phyloP scores from a whole-genome alignment of 345 rosid genomes.

The Gossypium ekmanianum region DNA sequence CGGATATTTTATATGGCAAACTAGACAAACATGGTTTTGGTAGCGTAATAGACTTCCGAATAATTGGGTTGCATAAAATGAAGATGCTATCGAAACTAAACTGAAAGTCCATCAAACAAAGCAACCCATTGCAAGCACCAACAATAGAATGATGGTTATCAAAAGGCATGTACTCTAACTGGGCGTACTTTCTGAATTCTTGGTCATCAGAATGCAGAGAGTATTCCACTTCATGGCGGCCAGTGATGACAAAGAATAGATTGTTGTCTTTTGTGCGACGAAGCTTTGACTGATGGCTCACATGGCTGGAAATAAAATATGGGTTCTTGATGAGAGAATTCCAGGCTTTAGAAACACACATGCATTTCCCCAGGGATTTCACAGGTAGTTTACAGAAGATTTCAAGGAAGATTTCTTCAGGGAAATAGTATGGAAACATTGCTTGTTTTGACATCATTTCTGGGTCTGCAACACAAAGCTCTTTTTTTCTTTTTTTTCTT shows the following conservation, averaged over 20 bases:
- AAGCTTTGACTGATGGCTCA: neutral
- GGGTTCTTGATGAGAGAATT: neutral
- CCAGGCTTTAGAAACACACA: slow-evolving; percentile 12
- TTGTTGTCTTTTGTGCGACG: neutral
- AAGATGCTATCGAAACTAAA: neutral
- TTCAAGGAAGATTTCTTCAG: neutral
- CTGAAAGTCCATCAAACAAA: neutral
- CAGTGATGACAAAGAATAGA: neutral
- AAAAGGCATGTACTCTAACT: neutral
- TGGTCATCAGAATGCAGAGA: slow-evolving; percentile 9
- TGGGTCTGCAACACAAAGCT: neutral
- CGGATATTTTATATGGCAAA: neutral
- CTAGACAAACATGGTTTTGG: neutral
- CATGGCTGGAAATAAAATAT: neutral
- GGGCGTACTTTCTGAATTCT: slow-evolving; percentile 1
- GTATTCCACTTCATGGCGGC: neutral
- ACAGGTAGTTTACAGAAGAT: neutral
- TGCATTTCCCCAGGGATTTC: slow-evolving; percentile 1
- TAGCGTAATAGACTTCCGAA: neutral
- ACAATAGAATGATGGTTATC: neutral
- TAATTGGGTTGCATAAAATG: neutral
- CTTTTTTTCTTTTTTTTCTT: neutral
- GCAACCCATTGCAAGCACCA: slow-evolving; percentile 9
- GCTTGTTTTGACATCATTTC: neutral
- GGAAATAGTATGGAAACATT: neutral